These are phyloP conservation scores for Stereum hirsutum DNA, from an alignment of 1,284 basidiomycete species.

Conservation along the genomic window DNA sequence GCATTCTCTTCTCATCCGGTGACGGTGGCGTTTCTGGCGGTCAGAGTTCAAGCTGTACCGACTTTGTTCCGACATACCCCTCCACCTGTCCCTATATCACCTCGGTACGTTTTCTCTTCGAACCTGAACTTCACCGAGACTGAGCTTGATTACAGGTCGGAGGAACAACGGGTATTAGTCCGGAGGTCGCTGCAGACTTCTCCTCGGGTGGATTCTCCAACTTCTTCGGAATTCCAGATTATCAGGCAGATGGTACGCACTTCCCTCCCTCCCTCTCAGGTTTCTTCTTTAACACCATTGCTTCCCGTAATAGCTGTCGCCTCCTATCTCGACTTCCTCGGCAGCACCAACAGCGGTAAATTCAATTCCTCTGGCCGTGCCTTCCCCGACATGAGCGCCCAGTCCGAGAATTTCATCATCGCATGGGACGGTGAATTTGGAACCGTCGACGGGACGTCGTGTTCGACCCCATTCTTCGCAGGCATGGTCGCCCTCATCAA, in stretches of 20 bases:
- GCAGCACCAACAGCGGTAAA: conserved; percentile 17
- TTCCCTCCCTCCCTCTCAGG: too few relatives aligned
- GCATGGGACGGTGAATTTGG: conserved; percentile 34
- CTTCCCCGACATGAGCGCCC: conserved; percentile 42
- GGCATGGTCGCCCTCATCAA: conserved; percentile 48
- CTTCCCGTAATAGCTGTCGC: conserved; percentile 17
- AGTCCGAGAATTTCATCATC: conserved; percentile 49
- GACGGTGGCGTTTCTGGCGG: conserved; percentile 52
- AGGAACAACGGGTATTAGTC: conserved; percentile 35
- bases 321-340: conserved; percentile 19
- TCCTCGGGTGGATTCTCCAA: conserved; percentile 11
- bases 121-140: conserved; percentile 33
- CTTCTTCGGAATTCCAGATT: conserved; percentile 29
- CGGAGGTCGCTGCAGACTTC: conserved; percentile 33
- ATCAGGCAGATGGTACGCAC: too few relatives aligned
- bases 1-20: conserved; percentile 58
- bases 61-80: conserved; percentile 67
- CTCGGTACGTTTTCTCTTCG: neutral
- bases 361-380: conserved; percentile 17
- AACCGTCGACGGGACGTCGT: conserved; percentile 49
- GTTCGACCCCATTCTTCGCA: conserved; percentile 51
- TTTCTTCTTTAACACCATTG: conserved; percentile 4
- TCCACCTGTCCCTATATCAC: conserved; percentile 31
- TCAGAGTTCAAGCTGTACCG: conserved; percentile 34
- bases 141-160: conserved; percentile 56